Evolutionary conservation across 169 alveolate genomes (phyloP), one percentile per base, ranked within the genome.

Genomic region (Plasmodium vivax): DNA sequence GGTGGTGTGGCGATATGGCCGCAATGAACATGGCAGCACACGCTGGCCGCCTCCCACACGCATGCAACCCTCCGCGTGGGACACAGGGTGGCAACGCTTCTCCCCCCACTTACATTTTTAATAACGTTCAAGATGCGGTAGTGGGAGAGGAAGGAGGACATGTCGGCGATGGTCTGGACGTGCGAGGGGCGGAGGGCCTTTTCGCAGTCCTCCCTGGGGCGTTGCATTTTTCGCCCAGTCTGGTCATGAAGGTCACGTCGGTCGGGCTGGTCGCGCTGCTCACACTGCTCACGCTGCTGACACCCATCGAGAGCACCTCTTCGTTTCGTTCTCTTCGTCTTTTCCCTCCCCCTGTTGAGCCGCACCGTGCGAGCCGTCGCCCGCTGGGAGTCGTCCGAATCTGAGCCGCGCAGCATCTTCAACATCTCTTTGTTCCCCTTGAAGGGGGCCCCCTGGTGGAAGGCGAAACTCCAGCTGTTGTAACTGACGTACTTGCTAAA

Each of bases 401-500:
- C 75, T 0, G 72, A 80, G 36, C 51, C 43, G 9, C 51, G 32
- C 8, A 54, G n/a, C 23, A 36, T 14, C 54, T 41, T 51, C 7
- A 90, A 30, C 30, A 12, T 27, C 1, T 34, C 62, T 14, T 43
- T 9, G n/a, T 51, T 85, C 12, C 19, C 19, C 16, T 10, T 58
- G 16, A 2, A 12, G 47, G 43, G 3, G n/a, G 3, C 23, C 23
- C 77, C 45, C n/a, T 90, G 91, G 32, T 43, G 43, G 74, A 45
- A 90, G 71, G 58, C 81, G 27, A 90, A 62, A 36, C 82, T 16
- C 94, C 94, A 90, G 41, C 94, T 90, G 51, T 80, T 79, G 32
- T 80, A 79, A 30, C 5, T 80, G 45, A 88, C 72, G 51, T 90
- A 90, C 36, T 90, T 90, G 19, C 47, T 90, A 54, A 90, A 90